These are phyloP conservation scores for Trichoderma sp. DNA, from an alignment of 2,329 filamentous ascomycete species.

Conservation along the genomic window DNA sequence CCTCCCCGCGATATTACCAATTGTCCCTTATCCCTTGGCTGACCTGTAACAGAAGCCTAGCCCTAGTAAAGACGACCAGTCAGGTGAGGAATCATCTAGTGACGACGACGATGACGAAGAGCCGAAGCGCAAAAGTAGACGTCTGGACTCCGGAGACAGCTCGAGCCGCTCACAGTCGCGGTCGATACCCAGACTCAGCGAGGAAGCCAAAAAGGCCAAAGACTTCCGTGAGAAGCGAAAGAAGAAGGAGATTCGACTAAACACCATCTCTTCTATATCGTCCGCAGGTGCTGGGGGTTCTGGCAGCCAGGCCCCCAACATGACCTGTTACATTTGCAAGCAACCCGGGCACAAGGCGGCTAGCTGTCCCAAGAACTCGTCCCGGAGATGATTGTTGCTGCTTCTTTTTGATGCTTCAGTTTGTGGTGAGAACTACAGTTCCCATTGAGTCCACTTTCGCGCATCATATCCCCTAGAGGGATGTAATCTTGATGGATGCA, in stretches of 20 bases:
- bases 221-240: slow-evolving; percentile 61
- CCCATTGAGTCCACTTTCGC: not conserved
- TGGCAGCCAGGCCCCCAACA: slow-evolving; percentile 38
- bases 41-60: slow-evolving; percentile 18
- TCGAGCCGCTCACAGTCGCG: slow-evolving; percentile 41
- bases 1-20: not conserved
- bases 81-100: slow-evolving; percentile 36
- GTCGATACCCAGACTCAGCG: slow-evolving; percentile 36
- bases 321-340: slow-evolving; percentile 62
- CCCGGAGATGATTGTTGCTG: slow-evolving; percentile 10
- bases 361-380: slow-evolving; percentile 52
- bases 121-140: slow-evolving; percentile 36
- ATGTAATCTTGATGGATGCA: slow-evolving; percentile 1
- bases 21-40: slow-evolving; percentile 12
- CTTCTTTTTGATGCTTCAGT: not conserved
- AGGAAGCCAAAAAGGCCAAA: slow-evolving; percentile 42
- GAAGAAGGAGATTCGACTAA: slow-evolving; percentile 69
- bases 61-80: slow-evolving; percentile 32
- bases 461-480: not conserved
- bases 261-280: slow-evolving; percentile 65
- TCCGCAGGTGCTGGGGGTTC: slow-evolving; percentile 39
- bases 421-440: not conserved
- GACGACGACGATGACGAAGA: slow-evolving; percentile 31
- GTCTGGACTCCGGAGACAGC: slow-evolving; percentile 33
- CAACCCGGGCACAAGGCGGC: slow-evolving; percentile 61